phyloP scores from a whole-genome alignment of 2,329 filamentous ascomycete species.

The Fusarium torreyae region DNA sequence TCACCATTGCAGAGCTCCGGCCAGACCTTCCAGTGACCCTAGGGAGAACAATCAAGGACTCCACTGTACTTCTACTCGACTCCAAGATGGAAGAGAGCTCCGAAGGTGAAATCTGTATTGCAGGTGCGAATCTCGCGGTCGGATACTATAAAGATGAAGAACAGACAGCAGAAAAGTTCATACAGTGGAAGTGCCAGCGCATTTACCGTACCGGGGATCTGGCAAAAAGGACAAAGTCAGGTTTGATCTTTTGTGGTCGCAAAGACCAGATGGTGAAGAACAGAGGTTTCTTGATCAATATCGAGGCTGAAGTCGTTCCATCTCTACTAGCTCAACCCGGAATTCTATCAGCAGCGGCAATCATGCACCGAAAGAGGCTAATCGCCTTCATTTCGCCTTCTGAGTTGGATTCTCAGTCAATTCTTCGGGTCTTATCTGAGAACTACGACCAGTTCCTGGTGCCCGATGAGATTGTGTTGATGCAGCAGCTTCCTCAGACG shows the following conservation, averaged over 20 bases:
- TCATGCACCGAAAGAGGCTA: too few relatives aligned
- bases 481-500: too few relatives aligned
- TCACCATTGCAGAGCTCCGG: neutral
- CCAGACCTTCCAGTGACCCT: neutral
- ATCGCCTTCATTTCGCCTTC: too few relatives aligned
- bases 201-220: neutral
- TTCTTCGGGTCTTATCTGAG: too few relatives aligned
- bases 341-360: too few relatives aligned
- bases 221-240: neutral
- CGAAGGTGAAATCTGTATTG: slow-evolving; percentile 1
- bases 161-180: neutral
- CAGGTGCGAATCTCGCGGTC: neutral
- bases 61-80: neutral
- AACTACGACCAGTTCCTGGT: too few relatives aligned
- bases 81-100: neutral
- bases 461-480: too few relatives aligned
- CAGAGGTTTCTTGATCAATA: slow-evolving; percentile 7
- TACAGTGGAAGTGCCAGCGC: neutral
- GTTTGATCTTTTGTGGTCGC: neutral
- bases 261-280: slow-evolving; percentile 4
- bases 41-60: neutral
- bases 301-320: neutral
- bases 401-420: too few relatives aligned
- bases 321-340: too few relatives aligned
- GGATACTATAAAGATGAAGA: neutral